Evolutionary conservation across 805 yeast species (phyloP).

Genomic region (Nakazawaea ishiwadae): DNA sequence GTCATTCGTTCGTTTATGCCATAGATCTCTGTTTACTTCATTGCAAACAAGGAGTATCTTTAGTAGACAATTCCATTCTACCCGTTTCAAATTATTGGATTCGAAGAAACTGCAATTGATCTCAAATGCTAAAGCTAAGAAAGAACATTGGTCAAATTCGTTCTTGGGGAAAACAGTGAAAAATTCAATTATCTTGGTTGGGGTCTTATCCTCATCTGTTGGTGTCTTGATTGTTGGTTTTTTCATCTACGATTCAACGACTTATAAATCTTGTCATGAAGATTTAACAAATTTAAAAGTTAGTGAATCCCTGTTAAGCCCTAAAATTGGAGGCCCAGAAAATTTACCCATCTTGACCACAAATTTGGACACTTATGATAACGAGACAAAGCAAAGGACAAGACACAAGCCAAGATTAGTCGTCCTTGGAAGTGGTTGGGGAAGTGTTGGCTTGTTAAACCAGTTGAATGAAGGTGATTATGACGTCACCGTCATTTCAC

Average conservation of each 20-base stretch:
- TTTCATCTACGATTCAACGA: constrained; percentile 62
- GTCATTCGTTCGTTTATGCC: too few species aligned
- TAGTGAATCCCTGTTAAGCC: constrained; percentile 47
- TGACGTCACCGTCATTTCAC: constrained; percentile 63
- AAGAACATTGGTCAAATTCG: constrained; percentile 1
- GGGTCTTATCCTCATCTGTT: constrained; percentile 39
- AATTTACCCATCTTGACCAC: constrained; percentile 57
- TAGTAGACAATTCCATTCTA: neutral
- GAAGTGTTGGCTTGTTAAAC: constrained; percentile 55
- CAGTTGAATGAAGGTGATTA: constrained; percentile 48
- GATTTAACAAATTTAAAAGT: constrained; percentile 35
- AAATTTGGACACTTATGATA: constrained; percentile 55
- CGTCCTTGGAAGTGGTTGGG: constrained; percentile 70
- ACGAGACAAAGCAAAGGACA: constrained; percentile 36
- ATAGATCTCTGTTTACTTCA: too few species aligned
- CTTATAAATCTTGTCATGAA: constrained; percentile 44
- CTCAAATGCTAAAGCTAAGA: neutral
- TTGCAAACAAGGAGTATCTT: too few species aligned
- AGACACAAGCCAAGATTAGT: constrained; percentile 53
- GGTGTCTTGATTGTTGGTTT: constrained; percentile 39
- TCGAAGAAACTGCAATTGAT: neutral
- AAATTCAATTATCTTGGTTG: constrained; percentile 18
- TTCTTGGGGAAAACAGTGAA: constrained; percentile 3
- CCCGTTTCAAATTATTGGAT: constrained; percentile 1
- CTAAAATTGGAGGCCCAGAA: constrained; percentile 65